Evolutionary conservation across 352 stramenopile genomes (phyloP).

Genomic region (Globisporangium radiosum): DNA sequence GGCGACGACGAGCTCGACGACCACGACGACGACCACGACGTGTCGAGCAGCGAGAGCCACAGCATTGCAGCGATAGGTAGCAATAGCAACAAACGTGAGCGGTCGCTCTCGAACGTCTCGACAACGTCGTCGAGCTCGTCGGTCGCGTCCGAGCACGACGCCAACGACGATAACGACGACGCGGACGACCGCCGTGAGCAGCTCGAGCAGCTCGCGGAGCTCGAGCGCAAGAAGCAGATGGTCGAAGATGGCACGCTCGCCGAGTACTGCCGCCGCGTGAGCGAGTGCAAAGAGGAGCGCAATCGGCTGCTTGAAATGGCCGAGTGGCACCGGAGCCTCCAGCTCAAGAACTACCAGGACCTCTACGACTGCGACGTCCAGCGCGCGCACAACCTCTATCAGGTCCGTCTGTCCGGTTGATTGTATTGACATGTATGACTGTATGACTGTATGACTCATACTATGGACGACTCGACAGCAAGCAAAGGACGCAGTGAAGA

Average conservation of each 20-base stretch:
- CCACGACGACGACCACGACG: constrained; percentile 14
- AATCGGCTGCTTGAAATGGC: constrained; percentile 65
- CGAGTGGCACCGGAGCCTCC: constrained; percentile 76
- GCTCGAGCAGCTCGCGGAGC: constrained; percentile 58
- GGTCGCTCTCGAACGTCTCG: constrained; percentile 63
- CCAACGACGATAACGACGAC: constrained; percentile 3
- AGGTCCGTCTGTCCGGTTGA: constrained; percentile 10
- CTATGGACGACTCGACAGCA: constrained; percentile 16
- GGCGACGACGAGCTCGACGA: constrained; percentile 24
- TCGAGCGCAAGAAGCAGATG: constrained; percentile 83
- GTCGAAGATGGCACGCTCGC: constrained; percentile 75
- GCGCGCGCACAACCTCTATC: constrained; percentile 56
- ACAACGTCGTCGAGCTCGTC: constrained; percentile 56
- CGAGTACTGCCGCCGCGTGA: constrained; percentile 77
- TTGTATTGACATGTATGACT: neutral
- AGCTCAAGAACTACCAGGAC: constrained; percentile 80
- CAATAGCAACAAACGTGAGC: constrained; percentile 25
- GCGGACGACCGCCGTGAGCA: constrained; percentile 28
- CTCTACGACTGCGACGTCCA: constrained; percentile 77
- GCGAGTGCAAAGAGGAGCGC: constrained; percentile 78
- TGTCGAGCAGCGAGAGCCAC: constrained; percentile 14
- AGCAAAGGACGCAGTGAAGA: constrained; percentile 49
- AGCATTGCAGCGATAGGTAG: neutral
- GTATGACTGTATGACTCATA: neutral
- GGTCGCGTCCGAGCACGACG: constrained; percentile 26